Base-by-base conservation (phyloP, 208 protist species). In the Wallacemonas sp. region DNA sequence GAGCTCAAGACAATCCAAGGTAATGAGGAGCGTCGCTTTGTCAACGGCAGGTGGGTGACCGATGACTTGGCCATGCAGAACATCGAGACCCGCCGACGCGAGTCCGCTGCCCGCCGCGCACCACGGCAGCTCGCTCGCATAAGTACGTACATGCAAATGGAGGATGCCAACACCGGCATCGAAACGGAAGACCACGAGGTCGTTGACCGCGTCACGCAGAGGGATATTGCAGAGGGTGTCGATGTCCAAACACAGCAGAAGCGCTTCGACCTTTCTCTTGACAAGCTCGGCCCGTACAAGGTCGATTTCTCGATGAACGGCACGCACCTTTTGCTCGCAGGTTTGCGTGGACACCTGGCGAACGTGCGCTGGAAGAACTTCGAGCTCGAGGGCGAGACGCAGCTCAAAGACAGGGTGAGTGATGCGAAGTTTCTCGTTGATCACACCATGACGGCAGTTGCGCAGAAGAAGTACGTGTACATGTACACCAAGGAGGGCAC, bases 391-490 rank as follows among this genome's bases (percentile, higher is more conserved):
- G 91, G 86, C n/a, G 97, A 99, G 70, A 82, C 95, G 19, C 90
- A 98, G 60, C 81, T 98, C 12, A 84, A 95, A 73, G 96, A 99
- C 68, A 90, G 91, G 17, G 74, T 98, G 51, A 88, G 82, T 47
- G 97, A 98, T 64, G 93, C 97, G 28, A 82, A 88, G 44, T 99
- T 98, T 64, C 86, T 99, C 28, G 92, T 99, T 59, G 98, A 99
- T 65, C 94, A 99, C 71, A 96, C 93, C 38, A 97, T 99, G 91
- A 96, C 98, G 51, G 98, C 98, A 5, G 93, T 98, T 14, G 98
- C 98, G 24, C 98, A 99, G 91, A 98, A 98, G 68, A 98, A 98
- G 78, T 98, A 98, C 72, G 90, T 98, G 14, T 99, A 99, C 84
- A 98, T 99, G 79, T 99, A 99, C 86, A 98, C 99, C 64, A 93